Conservation (phyloP, 2,329 filamentous ascomycete species). For the Botryotinia convoluta region DNA sequence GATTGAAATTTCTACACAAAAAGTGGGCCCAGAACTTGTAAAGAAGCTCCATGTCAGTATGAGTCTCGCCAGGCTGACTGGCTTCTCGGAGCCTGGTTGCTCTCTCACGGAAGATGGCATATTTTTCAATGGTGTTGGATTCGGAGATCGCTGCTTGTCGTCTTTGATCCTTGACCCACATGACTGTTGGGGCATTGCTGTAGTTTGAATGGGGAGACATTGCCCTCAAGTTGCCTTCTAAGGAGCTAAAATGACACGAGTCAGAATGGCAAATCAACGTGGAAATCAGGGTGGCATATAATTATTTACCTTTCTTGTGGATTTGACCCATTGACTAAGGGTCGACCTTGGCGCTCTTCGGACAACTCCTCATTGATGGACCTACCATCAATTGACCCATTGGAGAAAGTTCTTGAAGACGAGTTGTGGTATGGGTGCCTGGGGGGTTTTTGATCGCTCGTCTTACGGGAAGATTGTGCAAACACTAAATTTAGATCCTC, state of each 20-base stretch:
- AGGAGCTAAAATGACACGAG: constrained; percentile 28
- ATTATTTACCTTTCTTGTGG: constrained; percentile 41
- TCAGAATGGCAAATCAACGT: background rate
- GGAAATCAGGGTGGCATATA: background rate
- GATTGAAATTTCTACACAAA: constrained; percentile 70
- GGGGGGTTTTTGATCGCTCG: constrained; percentile 38
- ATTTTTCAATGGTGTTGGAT: constrained; percentile 38
- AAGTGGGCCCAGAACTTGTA: constrained; percentile 77
- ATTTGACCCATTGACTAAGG: constrained; percentile 40
- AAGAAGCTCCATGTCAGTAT: constrained; percentile 61
- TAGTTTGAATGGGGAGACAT: constrained; percentile 26
- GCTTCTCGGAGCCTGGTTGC: constrained; percentile 42
- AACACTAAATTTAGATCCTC: constrained; percentile 52
- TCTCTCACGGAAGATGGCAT: constrained; percentile 41
- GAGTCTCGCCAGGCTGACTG: constrained; percentile 41
- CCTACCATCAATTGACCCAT: constrained; percentile 54
- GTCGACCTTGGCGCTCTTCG: constrained; percentile 41
- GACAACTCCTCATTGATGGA: constrained; percentile 49
- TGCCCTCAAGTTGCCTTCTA: constrained; percentile 30
- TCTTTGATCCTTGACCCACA: constrained; percentile 41
- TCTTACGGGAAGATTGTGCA: constrained; percentile 38
- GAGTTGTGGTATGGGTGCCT: constrained; percentile 41
- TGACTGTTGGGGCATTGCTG: constrained; percentile 38
- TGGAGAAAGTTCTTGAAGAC: constrained; percentile 51
- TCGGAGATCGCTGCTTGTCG: constrained; percentile 38